A percentile compares a stretch with the other conserved stretches of the same genome.
Evolutionary conservation across 495 filamentous ascomycete species (phyloP).

Genomic region (Parathielavia appendiculata): DNA sequence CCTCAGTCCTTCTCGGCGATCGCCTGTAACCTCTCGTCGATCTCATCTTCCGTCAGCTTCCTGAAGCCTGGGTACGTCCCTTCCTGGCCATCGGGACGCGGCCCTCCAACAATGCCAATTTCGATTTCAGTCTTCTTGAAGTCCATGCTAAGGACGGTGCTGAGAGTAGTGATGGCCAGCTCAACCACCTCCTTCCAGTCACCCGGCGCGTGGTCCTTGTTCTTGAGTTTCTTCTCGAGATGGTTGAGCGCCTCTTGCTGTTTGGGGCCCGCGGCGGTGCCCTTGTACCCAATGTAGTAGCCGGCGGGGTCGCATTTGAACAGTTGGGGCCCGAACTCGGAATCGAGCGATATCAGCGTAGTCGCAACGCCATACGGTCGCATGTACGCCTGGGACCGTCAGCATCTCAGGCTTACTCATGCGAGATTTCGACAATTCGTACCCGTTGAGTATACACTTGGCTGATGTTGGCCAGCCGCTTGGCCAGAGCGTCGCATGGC

Average conservation of each 20-base stretch:
- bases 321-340: constrained; percentile 88
- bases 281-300: constrained; percentile 98
- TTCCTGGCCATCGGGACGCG: constrained; percentile 70
- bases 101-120: constrained; percentile 91
- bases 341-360: constrained; percentile 89
- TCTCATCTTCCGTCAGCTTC: constrained; percentile 91
- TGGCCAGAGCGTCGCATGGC: constrained; percentile 94
- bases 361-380: constrained; percentile 91
- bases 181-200: constrained; percentile 98
- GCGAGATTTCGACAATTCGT: constrained; percentile 31
- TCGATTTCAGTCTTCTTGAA: constrained; percentile 99
- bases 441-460: constrained; percentile 98
- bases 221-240: constrained; percentile 99
- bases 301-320: constrained; percentile 98
- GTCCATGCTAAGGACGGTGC: constrained; percentile 94
- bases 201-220: constrained; percentile 90
- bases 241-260: constrained; percentile 97
- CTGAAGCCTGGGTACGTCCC: constrained; percentile 74
- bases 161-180: constrained; percentile 86
- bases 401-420: constrained; percentile 13
- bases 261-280: constrained; percentile 92
- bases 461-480: constrained; percentile 96
- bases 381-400: constrained; percentile 80
- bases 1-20: constrained; percentile 95
- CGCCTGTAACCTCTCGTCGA: constrained; percentile 94